These are phyloP conservation scores for Conringia planisiliqua DNA, from an alignment of 345 rosid species.

Conservation along the genomic window DNA sequence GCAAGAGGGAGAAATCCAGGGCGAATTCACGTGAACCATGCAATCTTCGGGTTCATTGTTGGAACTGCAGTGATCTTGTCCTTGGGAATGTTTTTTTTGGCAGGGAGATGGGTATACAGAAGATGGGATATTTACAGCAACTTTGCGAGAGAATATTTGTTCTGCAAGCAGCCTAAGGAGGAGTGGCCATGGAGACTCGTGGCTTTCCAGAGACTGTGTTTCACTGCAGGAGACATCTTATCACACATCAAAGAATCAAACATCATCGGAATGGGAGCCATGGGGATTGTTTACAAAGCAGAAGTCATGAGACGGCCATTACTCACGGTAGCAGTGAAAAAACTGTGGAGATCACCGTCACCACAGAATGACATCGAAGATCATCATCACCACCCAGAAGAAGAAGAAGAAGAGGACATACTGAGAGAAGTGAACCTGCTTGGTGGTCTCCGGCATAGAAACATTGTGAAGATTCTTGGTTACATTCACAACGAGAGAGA, in stretches of 20 bases:
- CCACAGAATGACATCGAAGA: slow-evolving; percentile 46
- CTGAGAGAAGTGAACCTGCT: slow-evolving; percentile 70
- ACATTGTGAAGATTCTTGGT: slow-evolving; percentile 73
- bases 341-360: slow-evolving; percentile 73
- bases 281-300: slow-evolving; percentile 89
- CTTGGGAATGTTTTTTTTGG: slow-evolving; percentile 46
- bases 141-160: slow-evolving; percentile 31
- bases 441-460: slow-evolving; percentile 76
- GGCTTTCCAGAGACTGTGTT: slow-evolving; percentile 73
- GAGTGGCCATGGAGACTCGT: slow-evolving; percentile 96
- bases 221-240: slow-evolving; percentile 70
- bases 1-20: slow-evolving; percentile 24
- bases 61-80: slow-evolving; percentile 50
- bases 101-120: slow-evolving; percentile 54
- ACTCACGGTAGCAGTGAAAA: slow-evolving; percentile 73
- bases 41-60: slow-evolving; percentile 48
- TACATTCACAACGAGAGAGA: slow-evolving; percentile 79
- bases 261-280: slow-evolving; percentile 88
- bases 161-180: slow-evolving; percentile 46
- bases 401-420: slow-evolving; percentile 52
- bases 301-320: slow-evolving; percentile 58
- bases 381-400: slow-evolving; percentile 25
- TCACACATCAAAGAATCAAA: slow-evolving; percentile 75
- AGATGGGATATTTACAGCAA: slow-evolving; percentile 74
- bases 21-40: slow-evolving; percentile 48